Conservation (phyloP, 331 rosid genomes). For the Cucumis variabilis region DNA sequence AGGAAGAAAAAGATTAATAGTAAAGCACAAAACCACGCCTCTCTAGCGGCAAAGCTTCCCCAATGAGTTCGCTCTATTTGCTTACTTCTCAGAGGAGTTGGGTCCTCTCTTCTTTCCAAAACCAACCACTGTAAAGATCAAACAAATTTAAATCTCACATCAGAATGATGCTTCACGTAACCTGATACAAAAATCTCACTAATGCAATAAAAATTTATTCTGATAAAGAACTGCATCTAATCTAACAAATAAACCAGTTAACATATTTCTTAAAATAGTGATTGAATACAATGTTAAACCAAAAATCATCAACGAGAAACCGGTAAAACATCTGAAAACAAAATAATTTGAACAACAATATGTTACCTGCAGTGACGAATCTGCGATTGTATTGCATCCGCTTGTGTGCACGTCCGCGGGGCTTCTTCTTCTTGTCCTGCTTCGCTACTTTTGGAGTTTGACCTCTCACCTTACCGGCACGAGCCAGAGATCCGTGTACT, state of each 20-base stretch:
- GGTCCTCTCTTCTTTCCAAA: slow-evolving; percentile 72
- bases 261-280: not conserved
- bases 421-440: slow-evolving; percentile 68
- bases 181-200: not conserved
- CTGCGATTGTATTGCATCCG: slow-evolving; percentile 67
- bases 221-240: not conserved
- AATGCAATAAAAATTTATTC: not conserved
- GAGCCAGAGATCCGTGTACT: slow-evolving; percentile 64
- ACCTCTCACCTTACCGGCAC: slow-evolving; percentile 64
- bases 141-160: not conserved
- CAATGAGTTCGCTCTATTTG: not conserved
- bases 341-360: not conserved
- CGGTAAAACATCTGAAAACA: not conserved
- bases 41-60: not conserved
- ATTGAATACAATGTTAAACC: not conserved
- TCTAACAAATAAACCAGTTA: not conserved
- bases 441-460: slow-evolving; percentile 61
- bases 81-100: slow-evolving; percentile 64
- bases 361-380: slow-evolving; percentile 61
- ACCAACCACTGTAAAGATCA: slow-evolving; percentile 49
- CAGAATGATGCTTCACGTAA: not conserved
- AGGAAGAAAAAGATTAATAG: slow-evolving; percentile 6
- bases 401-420: slow-evolving; percentile 63
- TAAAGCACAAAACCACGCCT: slow-evolving; percentile 3
- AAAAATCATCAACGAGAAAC: not conserved